phyloP scores from a whole-genome alignment of 768 basidiomycete species.

The Chlorophyllum brunneum region DNA sequence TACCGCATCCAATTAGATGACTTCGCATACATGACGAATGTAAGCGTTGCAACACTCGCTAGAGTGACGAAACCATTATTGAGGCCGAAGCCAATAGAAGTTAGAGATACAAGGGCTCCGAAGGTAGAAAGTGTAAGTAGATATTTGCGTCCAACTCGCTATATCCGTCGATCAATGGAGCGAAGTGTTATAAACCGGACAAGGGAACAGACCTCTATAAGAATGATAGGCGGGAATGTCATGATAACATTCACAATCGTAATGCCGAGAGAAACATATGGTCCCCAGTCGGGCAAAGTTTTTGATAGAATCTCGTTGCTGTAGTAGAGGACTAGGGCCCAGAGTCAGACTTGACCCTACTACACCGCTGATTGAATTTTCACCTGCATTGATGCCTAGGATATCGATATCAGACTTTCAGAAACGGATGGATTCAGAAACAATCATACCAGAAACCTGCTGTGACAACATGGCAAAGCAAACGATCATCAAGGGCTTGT shows the following conservation, averaged over 20 bases:
- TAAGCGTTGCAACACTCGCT: constrained; percentile 69
- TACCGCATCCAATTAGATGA: not conserved
- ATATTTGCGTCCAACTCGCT: constrained; percentile 72
- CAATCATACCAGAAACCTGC: constrained; percentile 65
- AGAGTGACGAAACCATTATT: constrained; percentile 54
- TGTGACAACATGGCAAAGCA: constrained; percentile 73
- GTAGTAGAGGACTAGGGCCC: constrained; percentile 73
- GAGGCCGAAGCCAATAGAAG: constrained; percentile 68
- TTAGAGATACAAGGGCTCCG: constrained; percentile 63
- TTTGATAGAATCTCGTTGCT: constrained; percentile 84
- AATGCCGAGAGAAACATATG: constrained; percentile 81
- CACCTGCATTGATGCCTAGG: constrained; percentile 74
- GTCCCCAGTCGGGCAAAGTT: constrained; percentile 73
- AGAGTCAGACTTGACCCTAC: not conserved
- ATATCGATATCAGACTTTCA: constrained; percentile 7
- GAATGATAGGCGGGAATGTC: constrained; percentile 83
- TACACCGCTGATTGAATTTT: constrained; percentile 3
- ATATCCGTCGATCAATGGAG: constrained; percentile 2
- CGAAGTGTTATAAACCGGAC: not conserved
- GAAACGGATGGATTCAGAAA: not conserved
- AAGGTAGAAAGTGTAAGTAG: constrained; percentile 64
- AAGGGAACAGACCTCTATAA: constrained; percentile 67
- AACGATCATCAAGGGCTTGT: constrained; percentile 60
- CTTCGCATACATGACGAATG: constrained; percentile 71
- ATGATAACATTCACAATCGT: constrained; percentile 80